A percentile compares a stretch with the other conserved stretches of the same genome.
phyloP scores from a whole-genome alignment of 768 basidiomycete genomes.

The Guyanaporus albipodus region DNA sequence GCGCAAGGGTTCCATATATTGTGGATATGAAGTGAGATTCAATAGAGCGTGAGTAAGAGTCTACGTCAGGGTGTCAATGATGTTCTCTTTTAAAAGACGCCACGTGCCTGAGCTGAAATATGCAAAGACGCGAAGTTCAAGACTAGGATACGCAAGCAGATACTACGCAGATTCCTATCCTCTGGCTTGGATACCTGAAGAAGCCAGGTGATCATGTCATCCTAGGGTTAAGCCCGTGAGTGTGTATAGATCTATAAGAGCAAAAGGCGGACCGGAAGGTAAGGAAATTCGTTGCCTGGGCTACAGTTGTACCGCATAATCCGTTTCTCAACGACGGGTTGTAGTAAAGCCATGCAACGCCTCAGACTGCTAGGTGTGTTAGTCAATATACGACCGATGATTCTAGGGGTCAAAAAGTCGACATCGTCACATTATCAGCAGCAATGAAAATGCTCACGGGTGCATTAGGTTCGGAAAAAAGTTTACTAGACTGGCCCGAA shows the following conservation, averaged over 20 bases:
- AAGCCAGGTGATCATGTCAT: constrained; percentile 42
- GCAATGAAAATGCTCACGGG: constrained; percentile 27
- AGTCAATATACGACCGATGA: constrained; percentile 31
- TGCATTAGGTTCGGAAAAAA: constrained; percentile 33
- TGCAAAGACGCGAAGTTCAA: constrained; percentile 39
- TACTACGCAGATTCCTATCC: constrained; percentile 26
- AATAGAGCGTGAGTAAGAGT: constrained; percentile 37
- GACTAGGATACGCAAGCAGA: constrained; percentile 33
- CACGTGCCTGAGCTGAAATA: constrained; percentile 31
- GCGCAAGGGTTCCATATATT: constrained; percentile 38
- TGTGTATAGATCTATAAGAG: constrained; percentile 1
- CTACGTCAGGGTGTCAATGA: constrained; percentile 19
- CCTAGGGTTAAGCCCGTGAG: constrained; percentile 21
- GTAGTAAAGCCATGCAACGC: constrained; percentile 28
- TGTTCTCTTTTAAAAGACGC: background rate
- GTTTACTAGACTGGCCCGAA: constrained; percentile 31
- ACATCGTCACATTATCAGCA: constrained; percentile 8
- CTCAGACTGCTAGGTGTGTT: constrained; percentile 31
- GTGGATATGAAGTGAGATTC: constrained; percentile 38
- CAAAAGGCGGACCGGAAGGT: constrained; percentile 31
- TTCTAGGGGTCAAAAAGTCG: constrained; percentile 18
- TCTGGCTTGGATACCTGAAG: constrained; percentile 30
- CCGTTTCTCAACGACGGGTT: constrained; percentile 34
- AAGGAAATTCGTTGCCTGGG: constrained; percentile 15
- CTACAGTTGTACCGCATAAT: constrained; percentile 25